Evolutionary conservation across 2,329 filamentous ascomycete genomes (phyloP), one percentile per base, ranked within the genome.

Genomic region (Lachnellula cervina): DNA sequence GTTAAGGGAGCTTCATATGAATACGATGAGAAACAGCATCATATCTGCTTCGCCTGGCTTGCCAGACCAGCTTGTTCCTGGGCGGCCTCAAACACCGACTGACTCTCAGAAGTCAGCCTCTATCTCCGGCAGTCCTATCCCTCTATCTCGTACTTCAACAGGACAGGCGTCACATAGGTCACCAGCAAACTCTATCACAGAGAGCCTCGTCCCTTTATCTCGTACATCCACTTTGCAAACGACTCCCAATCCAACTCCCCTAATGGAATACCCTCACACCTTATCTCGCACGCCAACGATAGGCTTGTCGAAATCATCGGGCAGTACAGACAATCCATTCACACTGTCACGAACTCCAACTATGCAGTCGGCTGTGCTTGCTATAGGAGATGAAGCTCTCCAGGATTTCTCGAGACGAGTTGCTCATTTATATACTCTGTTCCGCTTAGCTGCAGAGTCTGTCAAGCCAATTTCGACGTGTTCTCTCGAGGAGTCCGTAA

Each of bases 391-490:
- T 49, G 83, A 85, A 54, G 86, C 90, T 0, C 77, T 92, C 49
- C 73, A 79, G 7, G 81, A 86, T 13, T 96, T 96, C 68, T 81
- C 83, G 3, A 69, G 74, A 5, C 85, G 90, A 25, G 88, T 89
- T 3, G 81, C 80, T 19, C 88, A 92, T 67, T 80, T 94, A 64
- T 86, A 83, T 59, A 84, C 87, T 61, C 77, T 94, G 2, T 95
- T 96, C 68, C 79, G 84, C 38, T 72, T 93, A 44, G 89, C 92
- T 55, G 86, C 90, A 0, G 89, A 96, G 69, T 81, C 85, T 34
- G 77, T 86, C 32, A 84, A 82, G 59, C 84, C 89, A 0, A 69
- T 91, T 4, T 77, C 82, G 54, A 78, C 80, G 32, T 86, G 82
- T 50, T 76, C 83, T 0, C 77, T 87, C 0, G 77, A 80, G 47